These are phyloP conservation scores for Tolypocladium endophyticum DNA, from an alignment of 2,329 filamentous ascomycete genomes.

Conservation along the genomic window DNA sequence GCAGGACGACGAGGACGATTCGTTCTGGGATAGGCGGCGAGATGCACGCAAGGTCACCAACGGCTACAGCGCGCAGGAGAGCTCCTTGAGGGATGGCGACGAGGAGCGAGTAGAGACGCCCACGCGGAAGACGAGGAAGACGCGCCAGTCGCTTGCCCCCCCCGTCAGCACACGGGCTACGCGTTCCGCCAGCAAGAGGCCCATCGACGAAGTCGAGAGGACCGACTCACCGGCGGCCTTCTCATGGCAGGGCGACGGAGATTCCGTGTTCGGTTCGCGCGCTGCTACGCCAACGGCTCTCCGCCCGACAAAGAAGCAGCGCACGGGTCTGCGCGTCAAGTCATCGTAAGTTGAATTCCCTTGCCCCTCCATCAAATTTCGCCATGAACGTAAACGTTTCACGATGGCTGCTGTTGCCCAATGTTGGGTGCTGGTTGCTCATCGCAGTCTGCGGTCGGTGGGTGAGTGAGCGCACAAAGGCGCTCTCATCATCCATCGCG, in stretches of 20 bases:
- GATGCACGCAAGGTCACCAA: slow-evolving; percentile 30
- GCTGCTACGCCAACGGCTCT: slow-evolving; percentile 48
- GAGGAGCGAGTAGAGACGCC: slow-evolving; percentile 20
- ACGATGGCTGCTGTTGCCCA: neutral
- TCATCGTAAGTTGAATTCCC: slow-evolving; percentile 49
- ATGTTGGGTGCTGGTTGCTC: neutral
- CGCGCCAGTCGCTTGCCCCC: slow-evolving; percentile 23
- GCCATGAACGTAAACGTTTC: neutral
- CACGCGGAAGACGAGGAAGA: slow-evolving; percentile 20
- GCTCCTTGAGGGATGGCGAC: slow-evolving; percentile 23
- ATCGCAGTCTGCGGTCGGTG: neutral
- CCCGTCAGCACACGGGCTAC: slow-evolving; percentile 30
- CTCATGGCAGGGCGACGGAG: slow-evolving; percentile 35
- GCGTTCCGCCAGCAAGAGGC: slow-evolving; percentile 40
- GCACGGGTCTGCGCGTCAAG: slow-evolving; percentile 55
- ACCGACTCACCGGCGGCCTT: slow-evolving; percentile 40
- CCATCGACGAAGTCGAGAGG: slow-evolving; percentile 44
- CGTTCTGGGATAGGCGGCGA: slow-evolving; percentile 22
- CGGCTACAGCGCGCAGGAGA: slow-evolving; percentile 22
- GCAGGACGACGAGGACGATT: slow-evolving; percentile 17
- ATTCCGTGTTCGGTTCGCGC: slow-evolving; percentile 42
- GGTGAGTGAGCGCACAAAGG: neutral
- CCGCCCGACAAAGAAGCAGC: slow-evolving; percentile 47
- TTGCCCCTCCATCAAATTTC: neutral
- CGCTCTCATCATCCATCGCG: neutral